Evolutionary conservation across 1,139 yeast genomes (phyloP).

Genomic region (Blastobotrys indianensis): DNA sequence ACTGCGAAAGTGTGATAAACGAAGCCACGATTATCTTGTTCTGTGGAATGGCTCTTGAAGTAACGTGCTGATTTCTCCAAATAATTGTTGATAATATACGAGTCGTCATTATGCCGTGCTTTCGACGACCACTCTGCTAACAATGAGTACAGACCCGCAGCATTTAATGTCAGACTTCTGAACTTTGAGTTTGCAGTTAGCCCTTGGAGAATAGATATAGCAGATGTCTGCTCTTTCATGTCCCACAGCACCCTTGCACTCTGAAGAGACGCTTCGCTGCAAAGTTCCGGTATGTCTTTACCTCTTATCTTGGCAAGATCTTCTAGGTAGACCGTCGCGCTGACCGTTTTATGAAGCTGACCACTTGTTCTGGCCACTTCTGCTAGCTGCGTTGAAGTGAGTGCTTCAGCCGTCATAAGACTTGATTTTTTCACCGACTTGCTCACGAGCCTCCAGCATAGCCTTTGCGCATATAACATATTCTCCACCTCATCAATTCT

Average conservation of each 20-base stretch:
- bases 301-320: slow-evolving; percentile 1
- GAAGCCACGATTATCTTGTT: slow-evolving; percentile 33
- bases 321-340: slow-evolving; percentile 13
- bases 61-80: slow-evolving; percentile 42
- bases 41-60: slow-evolving; percentile 13
- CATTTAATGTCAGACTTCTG: slow-evolving; percentile 10
- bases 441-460: slow-evolving; percentile 17
- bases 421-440: neutral
- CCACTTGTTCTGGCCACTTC: slow-evolving; percentile 16
- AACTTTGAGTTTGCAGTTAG: neutral
- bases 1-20: slow-evolving; percentile 59
- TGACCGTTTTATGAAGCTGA: slow-evolving; percentile 11
- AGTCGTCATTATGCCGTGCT: slow-evolving; percentile 63
- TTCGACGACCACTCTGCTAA: slow-evolving; percentile 66
- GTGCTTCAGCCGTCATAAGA: slow-evolving; percentile 6
- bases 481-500: slow-evolving; percentile 18
- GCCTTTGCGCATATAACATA: slow-evolving; percentile 21
- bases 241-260: slow-evolving; percentile 22
- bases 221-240: slow-evolving; percentile 20
- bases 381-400: slow-evolving; percentile 16
- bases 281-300: neutral
- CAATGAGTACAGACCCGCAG: slow-evolving; percentile 24
- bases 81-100: slow-evolving; percentile 50
- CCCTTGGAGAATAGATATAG: slow-evolving; percentile 15
- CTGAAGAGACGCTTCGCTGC: slow-evolving; percentile 13